Percentiles rank a stretch among this genome's conserved stretches.
These are phyloP conservation scores for Bryopsis sp. DNA, from an alignment of 139 green algal species.

Conservation along the genomic window DNA sequence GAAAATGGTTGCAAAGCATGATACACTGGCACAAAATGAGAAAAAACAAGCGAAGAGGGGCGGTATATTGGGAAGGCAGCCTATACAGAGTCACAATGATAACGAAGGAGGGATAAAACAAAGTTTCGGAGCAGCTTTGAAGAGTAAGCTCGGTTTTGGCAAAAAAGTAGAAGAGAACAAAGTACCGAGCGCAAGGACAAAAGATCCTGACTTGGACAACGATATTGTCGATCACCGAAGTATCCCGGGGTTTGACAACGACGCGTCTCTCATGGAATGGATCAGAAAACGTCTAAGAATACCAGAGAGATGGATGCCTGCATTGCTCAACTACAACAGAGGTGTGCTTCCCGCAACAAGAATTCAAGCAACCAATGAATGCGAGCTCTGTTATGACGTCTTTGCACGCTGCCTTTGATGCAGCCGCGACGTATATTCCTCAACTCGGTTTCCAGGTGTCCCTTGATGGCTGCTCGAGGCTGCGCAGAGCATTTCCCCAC, in stretches of 20 bases:
- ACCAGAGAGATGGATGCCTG: not conserved
- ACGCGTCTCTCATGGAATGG: not conserved
- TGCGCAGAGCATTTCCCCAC: not conserved
- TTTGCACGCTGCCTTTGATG: not conserved
- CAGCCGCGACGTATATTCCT: not conserved
- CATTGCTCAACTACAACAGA: not conserved
- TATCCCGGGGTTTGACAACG: not conserved
- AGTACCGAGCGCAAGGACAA: no score
- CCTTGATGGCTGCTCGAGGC: not conserved
- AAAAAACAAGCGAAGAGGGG: not conserved
- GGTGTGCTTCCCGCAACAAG: no score
- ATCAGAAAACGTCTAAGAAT: not conserved
- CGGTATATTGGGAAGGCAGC: not conserved
- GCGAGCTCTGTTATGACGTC: no score
- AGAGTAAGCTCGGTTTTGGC: no score
- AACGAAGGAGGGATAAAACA: no score
- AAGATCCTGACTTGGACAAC: not conserved
- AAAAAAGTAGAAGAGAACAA: not conserved
- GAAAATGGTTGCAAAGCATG: constrained; percentile 6
- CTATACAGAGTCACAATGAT: no score
- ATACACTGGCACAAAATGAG: not conserved
- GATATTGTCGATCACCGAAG: not conserved
- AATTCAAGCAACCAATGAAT: no score
- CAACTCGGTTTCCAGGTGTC: not conserved
- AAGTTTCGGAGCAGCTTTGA: not conserved